These are phyloP conservation scores for Linnemannia schmuckeri DNA, from an alignment of 192 early-diverging fungal genomes.

Conservation along the genomic window DNA sequence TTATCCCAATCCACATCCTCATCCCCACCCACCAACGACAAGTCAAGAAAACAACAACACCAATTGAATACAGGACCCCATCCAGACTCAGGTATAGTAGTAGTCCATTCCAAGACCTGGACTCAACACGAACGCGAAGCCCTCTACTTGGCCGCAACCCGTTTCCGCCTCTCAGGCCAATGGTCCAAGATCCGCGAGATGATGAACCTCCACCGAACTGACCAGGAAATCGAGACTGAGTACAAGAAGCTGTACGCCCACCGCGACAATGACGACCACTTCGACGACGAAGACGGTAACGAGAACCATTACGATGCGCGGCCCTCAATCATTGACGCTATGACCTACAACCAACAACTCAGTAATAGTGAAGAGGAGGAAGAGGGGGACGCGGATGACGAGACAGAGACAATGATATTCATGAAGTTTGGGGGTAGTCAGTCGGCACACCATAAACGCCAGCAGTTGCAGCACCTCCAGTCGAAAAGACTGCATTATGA, in stretches of 20 bases:
- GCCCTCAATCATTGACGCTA: background rate
- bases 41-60: background rate
- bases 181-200: conserved; percentile 50
- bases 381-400: conserved; percentile 40
- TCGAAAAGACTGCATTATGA: background rate
- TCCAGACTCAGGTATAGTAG: conserved; percentile 23
- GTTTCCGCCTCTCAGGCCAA: conserved; percentile 19
- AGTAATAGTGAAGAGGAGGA: background rate
- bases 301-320: background rate
- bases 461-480: background rate
- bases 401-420: conserved; percentile 10
- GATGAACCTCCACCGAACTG: conserved; percentile 44
- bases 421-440: conserved; percentile 28
- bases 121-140: conserved; percentile 33
- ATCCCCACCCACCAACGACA: background rate
- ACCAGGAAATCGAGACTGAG: conserved; percentile 38
- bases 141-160: conserved; percentile 33
- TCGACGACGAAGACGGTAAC: conserved; percentile 10
- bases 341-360: background rate
- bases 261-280: background rate
- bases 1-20: background rate
- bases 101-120: conserved; percentile 30
- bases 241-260: conserved; percentile 33
- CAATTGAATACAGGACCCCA: too few relatives aligned
- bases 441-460: background rate